Percentiles rank a stretch among this genome's conserved stretches.
Conservation (phyloP, 192 early-diverging fungal genomes). For the Backusella macrospora region DNA sequence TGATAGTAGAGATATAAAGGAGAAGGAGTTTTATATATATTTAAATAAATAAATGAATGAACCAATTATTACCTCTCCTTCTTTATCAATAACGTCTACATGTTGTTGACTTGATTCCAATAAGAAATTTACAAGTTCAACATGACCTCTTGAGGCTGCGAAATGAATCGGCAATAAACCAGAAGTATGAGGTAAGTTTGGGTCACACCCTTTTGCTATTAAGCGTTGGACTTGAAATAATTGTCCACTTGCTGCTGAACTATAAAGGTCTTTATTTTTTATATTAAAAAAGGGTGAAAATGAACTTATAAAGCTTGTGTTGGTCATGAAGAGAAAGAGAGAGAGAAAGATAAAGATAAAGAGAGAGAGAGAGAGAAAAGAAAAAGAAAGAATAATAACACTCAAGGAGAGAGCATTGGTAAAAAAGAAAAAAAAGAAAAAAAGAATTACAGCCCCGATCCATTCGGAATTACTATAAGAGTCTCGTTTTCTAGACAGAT, state of each 20-base stretch:
- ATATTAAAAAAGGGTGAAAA: neutral
- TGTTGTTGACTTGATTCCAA: constrained; percentile 55
- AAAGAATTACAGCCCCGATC: neutral
- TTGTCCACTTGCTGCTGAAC: neutral
- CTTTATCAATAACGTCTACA: constrained; percentile 61
- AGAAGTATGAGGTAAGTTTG: constrained; percentile 27
- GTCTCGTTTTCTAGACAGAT: too few relatives aligned
- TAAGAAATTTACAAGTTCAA: constrained; percentile 53
- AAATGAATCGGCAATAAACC: constrained; percentile 60
- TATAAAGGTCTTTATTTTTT: constrained; percentile 5
- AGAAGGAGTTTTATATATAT: too few relatives aligned
- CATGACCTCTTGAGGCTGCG: constrained; percentile 57
- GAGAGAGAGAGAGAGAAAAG: neutral
- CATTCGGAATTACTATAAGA: too few relatives aligned
- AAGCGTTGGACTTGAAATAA: neutral
- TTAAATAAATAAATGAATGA: neutral
- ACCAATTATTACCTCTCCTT: constrained; percentile 54
- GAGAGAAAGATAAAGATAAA: neutral
- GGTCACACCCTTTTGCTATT: neutral
- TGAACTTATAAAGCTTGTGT: neutral
- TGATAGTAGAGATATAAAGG: neutral
- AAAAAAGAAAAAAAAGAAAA: neutral
- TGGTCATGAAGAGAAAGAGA: neutral
- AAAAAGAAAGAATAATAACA: neutral
- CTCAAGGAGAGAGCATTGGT: too few relatives aligned